Evolutionary conservation across 176 grass and related monocot genomes (phyloP).

Genomic region (Triticum monococcum): DNA sequence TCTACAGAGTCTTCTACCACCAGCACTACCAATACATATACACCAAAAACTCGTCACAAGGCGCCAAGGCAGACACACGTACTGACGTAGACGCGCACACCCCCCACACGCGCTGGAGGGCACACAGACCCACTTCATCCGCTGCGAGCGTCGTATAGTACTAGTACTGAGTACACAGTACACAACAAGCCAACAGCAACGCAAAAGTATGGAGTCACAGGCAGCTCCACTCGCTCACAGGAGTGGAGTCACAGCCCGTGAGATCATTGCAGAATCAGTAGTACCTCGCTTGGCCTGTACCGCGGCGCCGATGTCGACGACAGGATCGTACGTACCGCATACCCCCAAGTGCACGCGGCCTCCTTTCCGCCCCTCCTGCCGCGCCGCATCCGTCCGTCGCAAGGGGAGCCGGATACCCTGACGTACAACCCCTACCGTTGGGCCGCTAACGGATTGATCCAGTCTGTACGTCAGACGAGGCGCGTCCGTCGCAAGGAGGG

Average conservation of each 20-base stretch:
- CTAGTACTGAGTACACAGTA: not conserved
- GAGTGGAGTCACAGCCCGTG: not conserved
- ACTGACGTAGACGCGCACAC: not conserved
- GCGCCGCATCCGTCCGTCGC: no score
- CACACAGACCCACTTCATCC: not conserved
- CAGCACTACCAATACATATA: no score
- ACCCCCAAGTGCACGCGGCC: not conserved
- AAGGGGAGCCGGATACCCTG: no score
- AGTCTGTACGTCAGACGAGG: no score
- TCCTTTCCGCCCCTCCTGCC: not conserved
- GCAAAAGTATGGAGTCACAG: not conserved
- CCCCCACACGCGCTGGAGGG: not conserved
- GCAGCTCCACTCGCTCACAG: not conserved
- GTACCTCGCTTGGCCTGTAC: not conserved
- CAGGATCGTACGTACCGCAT: no score
- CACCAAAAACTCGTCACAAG: not conserved
- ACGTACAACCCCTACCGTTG: no score
- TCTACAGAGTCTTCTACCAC: no score
- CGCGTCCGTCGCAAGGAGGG: no score
- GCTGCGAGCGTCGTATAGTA: not conserved
- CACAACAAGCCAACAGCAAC: not conserved
- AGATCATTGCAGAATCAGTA: not conserved
- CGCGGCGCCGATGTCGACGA: not conserved
- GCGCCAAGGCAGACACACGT: not conserved
- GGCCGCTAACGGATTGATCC: no score